A percentile compares a stretch with the other conserved stretches of the same genome.
These are phyloP conservation scores for Dysphania ambrosioides DNA, from an alignment of 148 eudicot genomes.

Conservation along the genomic window DNA sequence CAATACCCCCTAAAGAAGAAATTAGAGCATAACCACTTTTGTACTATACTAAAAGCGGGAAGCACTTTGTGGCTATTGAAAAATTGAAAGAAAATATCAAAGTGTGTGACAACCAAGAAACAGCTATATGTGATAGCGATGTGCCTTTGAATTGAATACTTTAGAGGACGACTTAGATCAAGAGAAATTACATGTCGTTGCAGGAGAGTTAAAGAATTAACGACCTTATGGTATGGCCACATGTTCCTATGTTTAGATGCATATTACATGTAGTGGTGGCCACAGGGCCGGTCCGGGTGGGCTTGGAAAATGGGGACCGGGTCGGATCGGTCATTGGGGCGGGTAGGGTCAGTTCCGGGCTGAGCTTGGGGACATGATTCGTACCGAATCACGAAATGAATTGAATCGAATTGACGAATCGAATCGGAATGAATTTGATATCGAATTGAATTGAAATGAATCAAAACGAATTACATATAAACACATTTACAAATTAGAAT, in stretches of 20 bases:
- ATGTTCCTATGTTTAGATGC: neutral
- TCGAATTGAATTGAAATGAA: no score
- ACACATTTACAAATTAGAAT: no score
- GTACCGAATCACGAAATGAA: no score
- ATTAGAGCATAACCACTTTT: constrained; percentile 24
- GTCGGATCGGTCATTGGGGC: no score
- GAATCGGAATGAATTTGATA: no score
- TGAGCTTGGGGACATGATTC: no score
- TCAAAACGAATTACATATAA: no score
- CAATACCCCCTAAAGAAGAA: constrained; percentile 12
- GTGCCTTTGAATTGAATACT: constrained; percentile 5
- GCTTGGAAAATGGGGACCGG: no score
- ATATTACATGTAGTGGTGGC: no score
- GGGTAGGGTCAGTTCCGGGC: no score
- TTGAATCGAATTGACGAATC: no score
- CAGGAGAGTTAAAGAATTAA: neutral
- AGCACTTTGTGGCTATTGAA: constrained; percentile 10
- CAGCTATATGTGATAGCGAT: constrained; percentile 17
- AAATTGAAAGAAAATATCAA: constrained; percentile 4
- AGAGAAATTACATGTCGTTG: neutral
- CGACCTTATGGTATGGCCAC: neutral
- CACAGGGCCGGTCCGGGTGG: no score
- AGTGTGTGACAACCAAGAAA: constrained; percentile 21
- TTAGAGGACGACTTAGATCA: neutral
- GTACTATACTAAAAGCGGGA: constrained; percentile 10